These are phyloP conservation scores for Thinopyrum elongatum DNA, from an alignment of 176 grass and related monocot species.

Conservation along the genomic window DNA sequence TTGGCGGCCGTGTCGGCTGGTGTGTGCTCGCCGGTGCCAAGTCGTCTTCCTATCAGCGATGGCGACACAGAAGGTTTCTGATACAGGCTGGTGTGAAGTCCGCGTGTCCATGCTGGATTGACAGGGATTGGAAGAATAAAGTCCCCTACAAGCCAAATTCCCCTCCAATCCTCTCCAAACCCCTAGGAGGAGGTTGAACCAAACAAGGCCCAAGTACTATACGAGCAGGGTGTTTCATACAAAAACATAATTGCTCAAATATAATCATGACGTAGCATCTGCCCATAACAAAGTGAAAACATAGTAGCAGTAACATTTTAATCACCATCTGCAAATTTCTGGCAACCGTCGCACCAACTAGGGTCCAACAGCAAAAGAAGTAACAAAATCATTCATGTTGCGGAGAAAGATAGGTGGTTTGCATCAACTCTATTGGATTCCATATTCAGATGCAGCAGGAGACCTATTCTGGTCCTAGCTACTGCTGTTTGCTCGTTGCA, in stretches of 20 bases:
- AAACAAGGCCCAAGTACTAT: too few species aligned
- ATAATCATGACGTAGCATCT: neutral
- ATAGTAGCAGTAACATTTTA: neutral
- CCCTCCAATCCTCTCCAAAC: too few species aligned
- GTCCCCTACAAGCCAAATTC: too few species aligned
- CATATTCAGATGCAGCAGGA: neutral
- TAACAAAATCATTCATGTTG: neutral
- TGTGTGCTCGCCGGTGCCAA: too few species aligned
- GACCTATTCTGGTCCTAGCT: neutral
- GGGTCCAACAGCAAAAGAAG: neutral
- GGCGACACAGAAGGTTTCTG: too few species aligned
- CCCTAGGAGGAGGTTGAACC: too few species aligned
- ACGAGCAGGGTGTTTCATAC: neutral
- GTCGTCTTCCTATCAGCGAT: too few species aligned
- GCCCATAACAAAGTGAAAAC: neutral
- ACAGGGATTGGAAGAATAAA: too few species aligned
- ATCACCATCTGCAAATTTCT: neutral
- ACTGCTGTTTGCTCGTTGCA: slow-evolving; percentile 24
- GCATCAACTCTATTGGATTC: neutral
- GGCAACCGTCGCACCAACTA: neutral
- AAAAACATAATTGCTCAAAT: neutral
- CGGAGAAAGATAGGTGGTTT: neutral
- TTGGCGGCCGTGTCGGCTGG: too few species aligned
- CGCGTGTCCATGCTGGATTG: too few species aligned
- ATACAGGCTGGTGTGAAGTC: too few species aligned